These are phyloP conservation scores for Tilletia walkeri DNA, from an alignment of 1,284 basidiomycete species.

Conservation along the genomic window DNA sequence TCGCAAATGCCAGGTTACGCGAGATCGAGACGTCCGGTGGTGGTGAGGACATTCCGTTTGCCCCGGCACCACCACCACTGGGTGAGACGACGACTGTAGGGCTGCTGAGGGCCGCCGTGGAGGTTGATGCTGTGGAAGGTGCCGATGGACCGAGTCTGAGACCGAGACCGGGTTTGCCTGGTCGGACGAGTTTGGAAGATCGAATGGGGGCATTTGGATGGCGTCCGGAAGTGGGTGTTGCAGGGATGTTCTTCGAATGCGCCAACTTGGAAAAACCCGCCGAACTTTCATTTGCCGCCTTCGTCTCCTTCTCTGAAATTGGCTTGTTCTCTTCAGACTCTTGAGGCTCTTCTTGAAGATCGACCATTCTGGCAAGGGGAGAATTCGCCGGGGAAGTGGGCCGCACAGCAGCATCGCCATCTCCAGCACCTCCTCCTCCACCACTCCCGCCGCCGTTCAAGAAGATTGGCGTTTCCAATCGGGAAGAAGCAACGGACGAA, in stretches of 20 bases:
- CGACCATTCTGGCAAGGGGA: no score
- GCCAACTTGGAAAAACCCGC: background rate
- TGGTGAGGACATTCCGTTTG: background rate
- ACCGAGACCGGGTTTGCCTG: background rate
- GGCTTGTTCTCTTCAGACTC: no score
- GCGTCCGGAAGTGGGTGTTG: background rate
- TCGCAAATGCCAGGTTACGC: background rate
- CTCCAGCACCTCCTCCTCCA: no score
- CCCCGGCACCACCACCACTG: background rate
- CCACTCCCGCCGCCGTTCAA: background rate
- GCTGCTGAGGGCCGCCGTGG: background rate
- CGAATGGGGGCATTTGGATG: background rate
- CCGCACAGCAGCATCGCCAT: no score
- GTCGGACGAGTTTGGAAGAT: background rate
- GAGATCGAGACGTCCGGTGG: background rate
- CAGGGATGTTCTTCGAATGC: no score
- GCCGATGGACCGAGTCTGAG: background rate
- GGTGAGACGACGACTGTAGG: constrained; percentile 8
- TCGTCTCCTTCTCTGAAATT: no score
- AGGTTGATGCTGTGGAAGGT: background rate
- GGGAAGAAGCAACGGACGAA: background rate
- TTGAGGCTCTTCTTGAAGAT: no score
- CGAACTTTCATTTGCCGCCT: no score
- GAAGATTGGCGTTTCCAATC: background rate
- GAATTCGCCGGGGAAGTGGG: no score